Evolutionary conservation across 768 basidiomycete genomes (phyloP).

Genomic region (Tulasnella sp.): DNA sequence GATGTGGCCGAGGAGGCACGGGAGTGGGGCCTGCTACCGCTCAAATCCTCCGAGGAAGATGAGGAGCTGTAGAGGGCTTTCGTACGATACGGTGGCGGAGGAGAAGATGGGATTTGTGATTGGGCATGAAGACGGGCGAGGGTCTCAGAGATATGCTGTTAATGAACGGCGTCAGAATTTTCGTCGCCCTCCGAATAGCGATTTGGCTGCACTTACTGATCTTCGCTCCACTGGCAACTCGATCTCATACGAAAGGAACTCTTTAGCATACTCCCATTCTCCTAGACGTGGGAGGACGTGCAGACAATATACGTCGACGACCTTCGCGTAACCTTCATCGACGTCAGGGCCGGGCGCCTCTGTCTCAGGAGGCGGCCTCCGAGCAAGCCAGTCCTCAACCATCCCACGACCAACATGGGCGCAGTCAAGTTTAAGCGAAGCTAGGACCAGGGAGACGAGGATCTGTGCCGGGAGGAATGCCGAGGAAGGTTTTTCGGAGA

Average conservation of each 20-base stretch:
- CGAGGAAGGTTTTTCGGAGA: conserved; percentile 43
- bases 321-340: conserved; percentile 61
- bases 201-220: conserved; percentile 48
- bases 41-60: not conserved
- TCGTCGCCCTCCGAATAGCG: conserved; percentile 25
- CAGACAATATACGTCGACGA: conserved; percentile 72
- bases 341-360: conserved; percentile 28
- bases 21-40: not conserved
- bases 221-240: conserved; percentile 53
- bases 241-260: conserved; percentile 69
- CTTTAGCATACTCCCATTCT: conserved; percentile 76
- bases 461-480: conserved; percentile 66
- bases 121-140: conserved; percentile 31
- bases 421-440: conserved; percentile 63
- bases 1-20: conserved; percentile 15
- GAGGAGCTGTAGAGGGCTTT: not conserved
- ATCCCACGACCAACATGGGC: conserved; percentile 60
- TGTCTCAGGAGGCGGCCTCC: conserved; percentile 32
- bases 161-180: conserved; percentile 40
- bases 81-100: conserved; percentile 9
- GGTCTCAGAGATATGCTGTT: conserved; percentile 32
- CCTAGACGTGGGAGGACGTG: conserved; percentile 66
- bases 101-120: conserved; percentile 28
- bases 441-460: conserved; percentile 64
- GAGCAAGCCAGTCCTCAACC: conserved; percentile 74